Base-by-base conservation (phyloP, 2,329 filamentous ascomycete genomes). In the Plectosphaerella sp. region DNA sequence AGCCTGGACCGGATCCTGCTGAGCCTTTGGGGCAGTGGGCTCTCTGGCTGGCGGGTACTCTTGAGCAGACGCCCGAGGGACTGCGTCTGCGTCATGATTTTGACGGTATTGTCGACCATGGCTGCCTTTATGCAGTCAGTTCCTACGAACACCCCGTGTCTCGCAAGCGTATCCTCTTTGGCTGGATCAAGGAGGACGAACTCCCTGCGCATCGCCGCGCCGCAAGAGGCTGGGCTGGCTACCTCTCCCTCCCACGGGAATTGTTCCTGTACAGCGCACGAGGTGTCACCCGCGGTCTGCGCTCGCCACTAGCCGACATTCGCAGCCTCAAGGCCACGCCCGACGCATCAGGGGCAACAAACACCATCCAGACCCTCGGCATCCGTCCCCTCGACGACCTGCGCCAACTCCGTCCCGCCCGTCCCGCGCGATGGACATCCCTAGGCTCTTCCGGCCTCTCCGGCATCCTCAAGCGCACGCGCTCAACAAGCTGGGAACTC, bases 111-210 rank as follows among this genome's bases (percentile, higher is more conserved):
- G 66, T 79, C 18, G 77, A 79, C 50, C 71, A 78, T 46, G 77
- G 75, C 3, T 68, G 67, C 22, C 61, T 73, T 14, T 79, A 80
- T 49, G 77, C 77, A 0, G 72, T 73, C 4, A 78, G 75, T 51
- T 72, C 74, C 0, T 79, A 77, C 56, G 68, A 65, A 55, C 74
- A 80, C 45, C 72, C 75, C 0, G 57, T 67, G 4, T 69, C 72
- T 0, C 59, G 65, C 0, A 65, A 65, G 41, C 66, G 70, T 11
- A 65, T 79, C 5, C 65, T 74, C 1, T 78, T 70, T 61, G 75
- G 75, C 4, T 80, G 77, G 77, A 64, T 80, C 36, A 72, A 69
- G 1, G 76, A 80, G 56, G 76, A 80, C 12, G 74, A 78, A 49
- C 56, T 79, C 4, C 68, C 74, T 1, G 65, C 76, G 51, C 56